Evolutionary conservation across 2,329 filamentous ascomycete genomes (phyloP).

Genomic region (Arthroderma sp.): DNA sequence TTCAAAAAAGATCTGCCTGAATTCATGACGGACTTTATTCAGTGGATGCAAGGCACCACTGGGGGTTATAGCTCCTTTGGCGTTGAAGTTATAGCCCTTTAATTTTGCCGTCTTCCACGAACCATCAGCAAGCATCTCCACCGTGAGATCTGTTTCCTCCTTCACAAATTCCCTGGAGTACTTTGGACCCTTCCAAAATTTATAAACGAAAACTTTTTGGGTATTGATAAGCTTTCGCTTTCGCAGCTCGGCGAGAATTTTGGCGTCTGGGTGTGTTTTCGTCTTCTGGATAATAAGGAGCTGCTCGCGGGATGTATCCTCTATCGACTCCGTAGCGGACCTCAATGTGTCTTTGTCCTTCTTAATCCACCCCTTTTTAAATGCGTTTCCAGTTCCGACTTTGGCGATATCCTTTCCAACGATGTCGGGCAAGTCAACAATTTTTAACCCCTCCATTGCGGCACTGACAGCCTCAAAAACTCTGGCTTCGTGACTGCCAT

Average conservation of each 20-base stretch:
- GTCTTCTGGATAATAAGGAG: constrained; percentile 61
- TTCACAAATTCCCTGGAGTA: constrained; percentile 80
- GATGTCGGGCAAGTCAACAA: constrained; percentile 52
- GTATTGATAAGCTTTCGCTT: constrained; percentile 82
- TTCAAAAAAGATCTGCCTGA: constrained; percentile 97
- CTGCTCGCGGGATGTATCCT: constrained; percentile 66
- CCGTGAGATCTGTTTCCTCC: constrained; percentile 90
- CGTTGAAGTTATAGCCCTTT: constrained; percentile 73
- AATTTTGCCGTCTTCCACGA: constrained; percentile 87
- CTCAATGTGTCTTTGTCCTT: constrained; percentile 48
- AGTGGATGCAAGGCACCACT: constrained; percentile 46
- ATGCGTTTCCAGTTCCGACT: constrained; percentile 88
- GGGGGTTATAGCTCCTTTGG: constrained; percentile 43
- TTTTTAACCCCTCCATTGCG: constrained; percentile 67
- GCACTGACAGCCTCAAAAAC: constrained; percentile 63
- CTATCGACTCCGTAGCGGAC: constrained; percentile 55
- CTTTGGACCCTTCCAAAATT: constrained; percentile 70
- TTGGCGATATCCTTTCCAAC: constrained; percentile 38
- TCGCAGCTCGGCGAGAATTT: constrained; percentile 67
- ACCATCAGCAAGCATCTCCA: constrained; percentile 75
- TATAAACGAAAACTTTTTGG: constrained; percentile 77
- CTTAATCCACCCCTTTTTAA: constrained; percentile 61
- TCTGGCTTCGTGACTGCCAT: constrained; percentile 71
- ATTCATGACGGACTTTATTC: constrained; percentile 91
- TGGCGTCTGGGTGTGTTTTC: constrained; percentile 57